These are phyloP conservation scores for Galerina marginata DNA, from an alignment of 768 basidiomycete species.

Conservation along the genomic window DNA sequence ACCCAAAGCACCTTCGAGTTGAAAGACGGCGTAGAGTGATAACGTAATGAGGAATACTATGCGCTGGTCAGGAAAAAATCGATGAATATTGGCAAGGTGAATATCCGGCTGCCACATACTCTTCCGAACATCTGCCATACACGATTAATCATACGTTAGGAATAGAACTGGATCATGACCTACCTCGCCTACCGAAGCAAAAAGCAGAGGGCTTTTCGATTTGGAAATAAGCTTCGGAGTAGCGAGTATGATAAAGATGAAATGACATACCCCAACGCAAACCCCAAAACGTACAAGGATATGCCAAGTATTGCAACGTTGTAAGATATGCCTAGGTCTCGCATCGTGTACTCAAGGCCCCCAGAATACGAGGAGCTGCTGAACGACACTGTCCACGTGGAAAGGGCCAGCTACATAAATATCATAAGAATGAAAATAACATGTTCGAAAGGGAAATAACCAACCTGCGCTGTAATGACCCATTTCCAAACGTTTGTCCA, in stretches of 20 bases:
- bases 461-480: conserved; percentile 59
- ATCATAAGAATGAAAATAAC: conserved; percentile 3
- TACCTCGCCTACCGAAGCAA: conserved; percentile 64
- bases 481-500: conserved; percentile 55
- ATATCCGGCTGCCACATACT: conserved; percentile 31
- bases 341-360: conserved; percentile 48
- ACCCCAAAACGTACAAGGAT: conserved; percentile 67
- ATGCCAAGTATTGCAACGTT: conserved; percentile 63
- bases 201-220: conserved; percentile 49
- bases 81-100: background rate
- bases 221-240: conserved; percentile 3
- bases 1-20: conserved; percentile 59
- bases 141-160: conserved; percentile 9
- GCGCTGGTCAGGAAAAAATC: conserved; percentile 38
- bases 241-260: background rate
- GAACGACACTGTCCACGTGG: conserved; percentile 65
- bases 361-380: conserved; percentile 63
- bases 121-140: conserved; percentile 54
- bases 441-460: conserved; percentile 9
- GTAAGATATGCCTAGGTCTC: conserved; percentile 53
- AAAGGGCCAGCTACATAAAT: conserved; percentile 46
- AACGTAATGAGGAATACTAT: conserved; percentile 59
- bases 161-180: conserved; percentile 14
- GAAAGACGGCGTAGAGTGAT: conserved; percentile 55
- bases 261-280: conserved; percentile 56